Conservation (phyloP, 108 stramenopile genomes). For the Schizochytrium sp. region DNA sequence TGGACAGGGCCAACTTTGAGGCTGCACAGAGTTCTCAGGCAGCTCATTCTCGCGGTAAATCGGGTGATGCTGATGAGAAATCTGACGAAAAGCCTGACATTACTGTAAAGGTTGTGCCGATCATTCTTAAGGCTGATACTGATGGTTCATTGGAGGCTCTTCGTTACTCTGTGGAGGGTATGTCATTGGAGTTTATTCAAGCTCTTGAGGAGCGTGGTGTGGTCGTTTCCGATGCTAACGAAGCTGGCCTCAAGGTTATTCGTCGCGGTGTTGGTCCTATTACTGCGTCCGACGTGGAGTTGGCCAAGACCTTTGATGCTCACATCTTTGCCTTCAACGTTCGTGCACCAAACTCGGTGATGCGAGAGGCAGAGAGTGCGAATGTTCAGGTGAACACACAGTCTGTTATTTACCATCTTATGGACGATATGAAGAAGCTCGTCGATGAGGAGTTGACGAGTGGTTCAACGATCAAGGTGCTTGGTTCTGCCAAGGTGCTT, state of each 20-base stretch:
- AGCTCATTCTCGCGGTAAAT: neutral
- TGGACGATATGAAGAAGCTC: constrained; percentile 65
- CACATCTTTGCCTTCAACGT: constrained; percentile 74
- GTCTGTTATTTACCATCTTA: constrained; percentile 73
- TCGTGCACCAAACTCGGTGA: constrained; percentile 63
- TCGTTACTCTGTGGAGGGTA: constrained; percentile 83
- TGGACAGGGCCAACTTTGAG: constrained; percentile 1
- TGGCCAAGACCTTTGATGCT: constrained; percentile 80
- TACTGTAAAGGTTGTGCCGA: constrained; percentile 74
- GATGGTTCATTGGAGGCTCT: constrained; percentile 94
- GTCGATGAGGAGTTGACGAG: constrained; percentile 5
- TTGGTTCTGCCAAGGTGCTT: constrained; percentile 66
- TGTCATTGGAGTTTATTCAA: constrained; percentile 82
- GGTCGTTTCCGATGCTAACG: neutral
- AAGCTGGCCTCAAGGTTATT: constrained; percentile 81
- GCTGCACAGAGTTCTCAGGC: neutral
- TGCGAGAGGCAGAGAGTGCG: constrained; percentile 62
- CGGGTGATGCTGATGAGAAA: neutral
- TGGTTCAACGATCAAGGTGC: constrained; percentile 5
- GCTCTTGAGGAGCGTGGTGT: constrained; percentile 68
- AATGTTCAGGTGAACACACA: constrained; percentile 68
- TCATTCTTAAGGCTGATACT: constrained; percentile 93
- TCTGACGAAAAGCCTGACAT: neutral
- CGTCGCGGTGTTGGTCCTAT: constrained; percentile 91
- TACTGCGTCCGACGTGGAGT: constrained; percentile 90